Evolutionary conservation across 2,329 filamentous ascomycete genomes (phyloP), one percentile per base, ranked within the genome.

Genomic region (Biscogniauxia mediterranea): DNA sequence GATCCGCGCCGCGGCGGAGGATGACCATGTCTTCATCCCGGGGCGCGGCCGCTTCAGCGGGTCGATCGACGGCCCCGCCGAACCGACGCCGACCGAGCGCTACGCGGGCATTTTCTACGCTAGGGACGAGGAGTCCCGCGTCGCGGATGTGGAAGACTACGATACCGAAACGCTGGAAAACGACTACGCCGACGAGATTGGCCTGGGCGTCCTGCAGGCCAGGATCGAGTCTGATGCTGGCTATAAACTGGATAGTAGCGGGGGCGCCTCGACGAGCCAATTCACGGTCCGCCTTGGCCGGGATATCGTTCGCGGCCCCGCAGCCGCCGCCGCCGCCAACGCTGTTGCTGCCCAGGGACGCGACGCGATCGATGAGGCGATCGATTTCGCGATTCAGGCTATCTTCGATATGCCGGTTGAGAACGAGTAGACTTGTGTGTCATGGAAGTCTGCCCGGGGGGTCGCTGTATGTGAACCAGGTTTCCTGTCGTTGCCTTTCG

Each of bases 21-120:
- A 81, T 57, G 77, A 77, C 28, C 9, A 66, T 77, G 25, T 65
- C 70, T 1, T 8, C 7, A 21, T 50, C 2, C 76, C 77, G 0
- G 79, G 78, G n/a, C 32, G 56, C 8, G 77, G 76, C 2, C 78
- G 78, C 20, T 80, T 81, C 66, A 75, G 71, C 15, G 79, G 79
- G 5, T 69, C 63, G 11, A 66, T 78, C 21, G 58, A 60, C 21
- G 42, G 56, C 23, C 20, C 59, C 15, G 13, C 42, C 5, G 51
- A 61, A 55, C 49, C 57, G 46, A 57, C 59, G 5, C 49, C 52
- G 15, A n/a, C 61, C 38, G 50, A 52, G 26, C 61, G 50, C 58
- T 54, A 63, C 49, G 52, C 57, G 25, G 54, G 57, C 19, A 46
- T 60, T 11, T 60, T 57, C 25, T 60, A 62, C n/a, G 49, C 52